A percentile compares a stretch with the other conserved stretches of the same genome.
phyloP scores from a whole-genome alignment of 2,329 filamentous ascomycete species.

The Aspergillus fischeri region DNA sequence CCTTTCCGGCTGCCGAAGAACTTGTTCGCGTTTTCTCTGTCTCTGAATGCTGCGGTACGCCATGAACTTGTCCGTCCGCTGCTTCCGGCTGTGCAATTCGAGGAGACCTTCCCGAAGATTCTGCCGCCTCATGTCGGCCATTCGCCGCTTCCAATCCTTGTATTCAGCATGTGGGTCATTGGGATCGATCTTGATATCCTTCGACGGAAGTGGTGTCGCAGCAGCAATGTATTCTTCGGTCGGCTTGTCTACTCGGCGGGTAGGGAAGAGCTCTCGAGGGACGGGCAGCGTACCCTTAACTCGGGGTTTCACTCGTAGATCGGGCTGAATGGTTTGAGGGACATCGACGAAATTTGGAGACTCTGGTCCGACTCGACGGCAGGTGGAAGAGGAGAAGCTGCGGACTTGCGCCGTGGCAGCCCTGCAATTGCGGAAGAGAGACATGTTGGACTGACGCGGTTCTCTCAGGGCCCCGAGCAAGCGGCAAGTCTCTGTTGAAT shows the following conservation, averaged over 20 bases:
- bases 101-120: constrained; percentile 69
- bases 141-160: constrained; percentile 63
- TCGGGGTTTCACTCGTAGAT: constrained; percentile 44
- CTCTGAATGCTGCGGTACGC: constrained; percentile 43
- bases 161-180: constrained; percentile 45
- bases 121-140: constrained; percentile 67
- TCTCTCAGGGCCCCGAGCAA: background rate
- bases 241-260: constrained; percentile 58
- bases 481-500: background rate
- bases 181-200: constrained; percentile 27
- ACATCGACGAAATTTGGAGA: constrained; percentile 84
- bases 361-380: constrained; percentile 57
- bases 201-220: constrained; percentile 54
- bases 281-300: constrained; percentile 78
- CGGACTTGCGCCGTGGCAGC: constrained; percentile 36
- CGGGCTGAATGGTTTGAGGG: constrained; percentile 69
- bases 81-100: constrained; percentile 65
- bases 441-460: constrained; percentile 24
- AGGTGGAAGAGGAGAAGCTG: constrained; percentile 36
- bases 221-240: constrained; percentile 56
- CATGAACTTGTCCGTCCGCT: constrained; percentile 37
- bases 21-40: constrained; percentile 47
- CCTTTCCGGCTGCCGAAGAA: constrained; percentile 62
- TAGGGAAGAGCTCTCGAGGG: constrained; percentile 73
- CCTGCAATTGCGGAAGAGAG: constrained; percentile 34